Base-by-base conservation (phyloP, 192 early-diverging fungal species). In the Backusella tarrabulga region DNA sequence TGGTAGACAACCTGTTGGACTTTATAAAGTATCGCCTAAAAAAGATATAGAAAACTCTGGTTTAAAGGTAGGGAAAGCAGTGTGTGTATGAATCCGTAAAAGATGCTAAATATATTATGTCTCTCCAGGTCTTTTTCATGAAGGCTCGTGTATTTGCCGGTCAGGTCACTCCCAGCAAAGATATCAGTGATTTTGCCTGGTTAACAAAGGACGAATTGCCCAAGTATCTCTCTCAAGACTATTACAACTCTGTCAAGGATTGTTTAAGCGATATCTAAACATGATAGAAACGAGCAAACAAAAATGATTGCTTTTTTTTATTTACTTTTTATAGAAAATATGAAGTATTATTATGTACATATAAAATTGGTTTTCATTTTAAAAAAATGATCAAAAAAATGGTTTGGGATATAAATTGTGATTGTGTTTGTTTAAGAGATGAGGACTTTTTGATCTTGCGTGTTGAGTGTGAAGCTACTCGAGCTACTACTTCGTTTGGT, bases 1-100 rank as follows among this genome's bases (percentile, higher is more conserved):
- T 11, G 95, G 95, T n/a, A 82, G 87, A 70, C 90, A 91, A 21
- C 96, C 96, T 4, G 87, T 96, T 52, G 93, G 93, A 8, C 90
- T 94, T 77, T 85, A 89, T 74, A 81, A 85, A 50, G 52, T 72
- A 12, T 63, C 73, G 17, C 66, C 73, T 38, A 46, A 68, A 36
- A 73, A 77, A 69, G 41, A 76, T 4, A 78, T 71, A 19, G 83
- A 79, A n/a, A 56, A 81, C 40, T 87, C 84, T 50, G 88, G 86
- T 19, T 72, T 76, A 34, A 88, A 87, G 87, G 86, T 87, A 17
- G 6, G 4, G 8, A 21, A 23, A 32, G 0, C 15, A 38, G 70
- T 12, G 36, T 8, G 29, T 9, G 3, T 9, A 63, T 8, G 8
- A 63, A 8, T 29, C n/a, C 19, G 6, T n/a, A 34, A 35, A n/a